Percentiles rank a stretch among this genome's conserved stretches.
Evolutionary conservation across 1,284 basidiomycete species (phyloP).

Genomic region (Ceratobasidium sp.): DNA sequence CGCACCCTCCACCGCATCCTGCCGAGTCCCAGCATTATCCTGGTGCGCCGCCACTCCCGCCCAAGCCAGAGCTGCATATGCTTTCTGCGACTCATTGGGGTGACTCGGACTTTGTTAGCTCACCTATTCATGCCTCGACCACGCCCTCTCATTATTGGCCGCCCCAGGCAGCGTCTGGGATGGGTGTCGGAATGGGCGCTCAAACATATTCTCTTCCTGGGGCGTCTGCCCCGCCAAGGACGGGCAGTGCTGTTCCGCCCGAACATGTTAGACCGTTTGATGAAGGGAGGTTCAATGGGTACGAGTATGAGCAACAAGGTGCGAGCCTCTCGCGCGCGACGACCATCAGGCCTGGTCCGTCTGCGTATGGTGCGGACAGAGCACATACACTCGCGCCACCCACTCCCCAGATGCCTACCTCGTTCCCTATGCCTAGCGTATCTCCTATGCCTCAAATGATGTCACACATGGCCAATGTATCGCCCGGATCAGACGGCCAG

Average conservation of each 20-base stretch:
- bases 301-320: neutral
- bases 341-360: neutral
- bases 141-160: slow-evolving; percentile 8
- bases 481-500: neutral
- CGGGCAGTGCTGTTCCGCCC: slow-evolving; percentile 6
- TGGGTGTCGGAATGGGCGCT: neutral
- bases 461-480: neutral
- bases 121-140: neutral
- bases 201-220: slow-evolving; percentile 6
- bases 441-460: neutral
- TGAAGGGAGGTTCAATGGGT: neutral
- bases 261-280: slow-evolving; percentile 17
- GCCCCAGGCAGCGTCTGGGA: neutral
- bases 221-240: slow-evolving; percentile 8
- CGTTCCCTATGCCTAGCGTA: neutral
- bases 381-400: slow-evolving; percentile 4
- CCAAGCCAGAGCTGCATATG: slow-evolving; percentile 25
- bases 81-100: slow-evolving; percentile 9
- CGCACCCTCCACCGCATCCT: slow-evolving; percentile 1
- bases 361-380: neutral
- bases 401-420: slow-evolving; percentile 12
- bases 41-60: slow-evolving; percentile 26
- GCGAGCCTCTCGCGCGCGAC: neutral
- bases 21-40: neutral
- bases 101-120: neutral